phyloP scores from a whole-genome alignment of 352 stramenopile species.

The Pythium biforme region DNA sequence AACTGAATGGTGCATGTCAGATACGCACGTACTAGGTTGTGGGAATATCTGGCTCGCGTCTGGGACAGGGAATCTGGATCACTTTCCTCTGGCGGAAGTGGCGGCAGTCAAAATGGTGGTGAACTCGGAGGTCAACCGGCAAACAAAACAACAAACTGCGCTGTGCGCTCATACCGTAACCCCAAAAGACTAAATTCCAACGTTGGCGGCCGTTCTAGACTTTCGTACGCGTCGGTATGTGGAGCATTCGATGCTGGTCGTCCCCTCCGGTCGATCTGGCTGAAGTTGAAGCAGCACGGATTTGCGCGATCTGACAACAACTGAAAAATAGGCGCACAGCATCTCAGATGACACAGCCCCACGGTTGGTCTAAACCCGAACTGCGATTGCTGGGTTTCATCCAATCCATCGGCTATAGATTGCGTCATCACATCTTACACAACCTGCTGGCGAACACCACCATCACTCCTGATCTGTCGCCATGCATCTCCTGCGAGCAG shows the following conservation, averaged over 20 bases:
- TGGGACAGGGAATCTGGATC: background rate
- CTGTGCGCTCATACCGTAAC: too few species aligned
- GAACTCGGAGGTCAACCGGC: background rate
- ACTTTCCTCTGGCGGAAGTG: background rate
- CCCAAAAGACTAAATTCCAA: too few species aligned
- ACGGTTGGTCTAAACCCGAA: too few species aligned
- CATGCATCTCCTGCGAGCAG: constrained; percentile 19
- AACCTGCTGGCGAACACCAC: background rate
- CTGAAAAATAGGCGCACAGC: background rate
- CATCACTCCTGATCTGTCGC: constrained; percentile 7
- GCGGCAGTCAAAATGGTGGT: background rate
- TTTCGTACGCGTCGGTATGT: too few species aligned
- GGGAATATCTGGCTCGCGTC: background rate
- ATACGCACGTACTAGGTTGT: background rate
- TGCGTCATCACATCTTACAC: constrained; percentile 6
- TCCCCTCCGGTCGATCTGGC: background rate
- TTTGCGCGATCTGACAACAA: constrained; percentile 10
- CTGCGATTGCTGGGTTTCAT: background rate
- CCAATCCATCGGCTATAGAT: background rate
- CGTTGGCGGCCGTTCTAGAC: too few species aligned
- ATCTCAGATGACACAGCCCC: background rate
- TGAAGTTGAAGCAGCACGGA: constrained; percentile 24
- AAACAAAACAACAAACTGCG: background rate
- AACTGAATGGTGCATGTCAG: background rate
- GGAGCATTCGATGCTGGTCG: too few species aligned